Percentiles rank a stretch among this genome's conserved stretches.
These are phyloP conservation scores for Aspergillus fumigatiaffinis DNA, from an alignment of 2,329 filamentous ascomycete species.

Conservation along the genomic window DNA sequence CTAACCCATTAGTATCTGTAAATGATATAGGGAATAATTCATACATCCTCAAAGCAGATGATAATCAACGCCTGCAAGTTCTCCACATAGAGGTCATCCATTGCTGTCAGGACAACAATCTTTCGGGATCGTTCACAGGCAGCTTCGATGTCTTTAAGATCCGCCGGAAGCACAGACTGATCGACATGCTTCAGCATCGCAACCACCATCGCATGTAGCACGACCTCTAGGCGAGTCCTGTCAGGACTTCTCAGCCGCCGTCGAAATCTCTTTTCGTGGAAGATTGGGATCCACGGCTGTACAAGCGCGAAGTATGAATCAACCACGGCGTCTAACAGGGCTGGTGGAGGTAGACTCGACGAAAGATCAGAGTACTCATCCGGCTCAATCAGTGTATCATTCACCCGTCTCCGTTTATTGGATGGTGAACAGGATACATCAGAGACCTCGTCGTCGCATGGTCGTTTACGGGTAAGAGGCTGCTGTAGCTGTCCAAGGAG, in stretches of 20 bases:
- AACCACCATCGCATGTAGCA: slow-evolving; percentile 37
- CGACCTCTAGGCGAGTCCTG: slow-evolving; percentile 22
- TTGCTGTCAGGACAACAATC: slow-evolving; percentile 12
- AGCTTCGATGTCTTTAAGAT: neutral
- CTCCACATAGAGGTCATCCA: slow-evolving; percentile 21
- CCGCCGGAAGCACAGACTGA: neutral
- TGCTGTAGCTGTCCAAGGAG: slow-evolving; percentile 5
- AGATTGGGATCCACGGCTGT: slow-evolving; percentile 16
- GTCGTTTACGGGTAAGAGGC: neutral
- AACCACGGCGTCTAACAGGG: slow-evolving; percentile 11
- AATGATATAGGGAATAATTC: neutral
- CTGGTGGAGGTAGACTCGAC: neutral
- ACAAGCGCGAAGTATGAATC: slow-evolving; percentile 8
- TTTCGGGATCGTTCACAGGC: slow-evolving; percentile 7
- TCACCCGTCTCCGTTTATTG: slow-evolving; percentile 4
- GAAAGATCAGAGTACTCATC: neutral
- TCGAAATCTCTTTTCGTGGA: slow-evolving; percentile 11
- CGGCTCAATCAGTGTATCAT: neutral
- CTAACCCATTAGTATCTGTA: slow-evolving; percentile 1
- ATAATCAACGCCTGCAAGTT: slow-evolving; percentile 27
- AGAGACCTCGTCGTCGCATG: neutral
- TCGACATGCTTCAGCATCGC: slow-evolving; percentile 34
- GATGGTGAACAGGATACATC: neutral
- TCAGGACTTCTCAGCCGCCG: slow-evolving; percentile 16
- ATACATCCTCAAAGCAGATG: slow-evolving; percentile 37